Evolutionary conservation across 176 grass and related monocot genomes (phyloP).

Genomic region (Cenchrus americanus): DNA sequence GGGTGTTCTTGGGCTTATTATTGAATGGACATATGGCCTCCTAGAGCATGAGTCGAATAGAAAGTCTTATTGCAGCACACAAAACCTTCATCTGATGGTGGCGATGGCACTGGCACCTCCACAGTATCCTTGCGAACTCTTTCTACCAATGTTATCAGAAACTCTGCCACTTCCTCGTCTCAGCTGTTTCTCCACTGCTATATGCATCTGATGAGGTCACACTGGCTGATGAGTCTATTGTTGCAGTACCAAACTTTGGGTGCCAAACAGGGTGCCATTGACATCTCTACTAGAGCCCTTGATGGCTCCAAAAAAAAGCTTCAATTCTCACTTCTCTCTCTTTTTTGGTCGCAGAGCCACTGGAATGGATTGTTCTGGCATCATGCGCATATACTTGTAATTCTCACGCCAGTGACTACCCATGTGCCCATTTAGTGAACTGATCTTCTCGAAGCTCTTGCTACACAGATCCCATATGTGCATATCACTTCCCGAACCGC

Average conservation of each 20-base stretch:
- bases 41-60: constrained; percentile 13
- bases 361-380: neutral
- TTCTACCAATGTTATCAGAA: neutral
- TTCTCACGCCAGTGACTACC: neutral
- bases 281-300: neutral
- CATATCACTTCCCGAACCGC: neutral
- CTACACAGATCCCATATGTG: neutral
- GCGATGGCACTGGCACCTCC: too few species aligned
- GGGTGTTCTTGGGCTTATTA: neutral
- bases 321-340: neutral
- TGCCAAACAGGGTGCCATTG: neutral
- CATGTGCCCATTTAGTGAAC: neutral
- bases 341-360: neutral
- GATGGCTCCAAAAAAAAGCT: neutral
- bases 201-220: neutral
- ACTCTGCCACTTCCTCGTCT: constrained; percentile 6
- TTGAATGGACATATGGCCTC: neutral
- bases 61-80: constrained; percentile 1
- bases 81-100: neutral
- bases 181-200: too few species aligned
- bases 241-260: neutral
- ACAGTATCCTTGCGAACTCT: neutral
- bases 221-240: neutral
- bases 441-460: neutral
- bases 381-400: neutral